These are phyloP conservation scores for Phytophthora sansomeana DNA, from an alignment of 352 stramenopile species.

Conservation along the genomic window DNA sequence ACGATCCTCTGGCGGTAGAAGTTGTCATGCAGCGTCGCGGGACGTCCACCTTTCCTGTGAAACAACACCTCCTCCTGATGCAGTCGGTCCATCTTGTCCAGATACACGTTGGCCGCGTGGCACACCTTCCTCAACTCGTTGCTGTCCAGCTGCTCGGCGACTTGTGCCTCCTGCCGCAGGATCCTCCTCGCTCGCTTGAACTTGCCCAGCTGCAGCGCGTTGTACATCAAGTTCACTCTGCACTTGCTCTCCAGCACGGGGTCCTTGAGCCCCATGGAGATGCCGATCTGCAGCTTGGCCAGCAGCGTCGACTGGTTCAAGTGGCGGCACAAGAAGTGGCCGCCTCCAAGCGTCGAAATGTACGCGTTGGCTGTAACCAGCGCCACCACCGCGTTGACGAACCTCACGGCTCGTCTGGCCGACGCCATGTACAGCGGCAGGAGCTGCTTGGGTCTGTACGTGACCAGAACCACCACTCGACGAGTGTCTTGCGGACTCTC, in stretches of 20 bases:
- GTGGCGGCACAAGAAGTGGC: slow-evolving; percentile 83
- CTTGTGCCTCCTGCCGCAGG: slow-evolving; percentile 50
- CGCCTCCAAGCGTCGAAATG: slow-evolving; percentile 83
- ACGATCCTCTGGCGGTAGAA: slow-evolving; percentile 87
- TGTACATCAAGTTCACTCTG: slow-evolving; percentile 84
- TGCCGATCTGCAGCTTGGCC: slow-evolving; percentile 81
- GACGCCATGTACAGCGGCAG: slow-evolving; percentile 71
- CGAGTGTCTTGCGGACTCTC: background rate
- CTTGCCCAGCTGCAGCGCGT: slow-evolving; percentile 71
- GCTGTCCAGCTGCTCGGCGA: slow-evolving; percentile 59
- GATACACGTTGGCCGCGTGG: slow-evolving; percentile 68
- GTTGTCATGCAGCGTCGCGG: slow-evolving; percentile 63
- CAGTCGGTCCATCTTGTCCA: slow-evolving; percentile 71
- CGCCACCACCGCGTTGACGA: slow-evolving; percentile 75
- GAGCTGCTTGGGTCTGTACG: slow-evolving; percentile 54
- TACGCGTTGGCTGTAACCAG: slow-evolving; percentile 87
- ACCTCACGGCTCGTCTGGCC: slow-evolving; percentile 64
- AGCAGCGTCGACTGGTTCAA: slow-evolving; percentile 75
- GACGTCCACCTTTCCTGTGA: slow-evolving; percentile 33
- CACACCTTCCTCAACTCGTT: slow-evolving; percentile 69
- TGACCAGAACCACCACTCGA: slow-evolving; percentile 43
- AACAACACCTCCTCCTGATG: slow-evolving; percentile 59
- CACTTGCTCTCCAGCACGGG: slow-evolving; percentile 85
- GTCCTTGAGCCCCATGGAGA: slow-evolving; percentile 77
- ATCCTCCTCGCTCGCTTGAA: slow-evolving; percentile 68